Evolutionary conservation across 306 rosid genomes (phyloP), one percentile per base, ranked within the genome.

Genomic region (Vigna unguiculata): DNA sequence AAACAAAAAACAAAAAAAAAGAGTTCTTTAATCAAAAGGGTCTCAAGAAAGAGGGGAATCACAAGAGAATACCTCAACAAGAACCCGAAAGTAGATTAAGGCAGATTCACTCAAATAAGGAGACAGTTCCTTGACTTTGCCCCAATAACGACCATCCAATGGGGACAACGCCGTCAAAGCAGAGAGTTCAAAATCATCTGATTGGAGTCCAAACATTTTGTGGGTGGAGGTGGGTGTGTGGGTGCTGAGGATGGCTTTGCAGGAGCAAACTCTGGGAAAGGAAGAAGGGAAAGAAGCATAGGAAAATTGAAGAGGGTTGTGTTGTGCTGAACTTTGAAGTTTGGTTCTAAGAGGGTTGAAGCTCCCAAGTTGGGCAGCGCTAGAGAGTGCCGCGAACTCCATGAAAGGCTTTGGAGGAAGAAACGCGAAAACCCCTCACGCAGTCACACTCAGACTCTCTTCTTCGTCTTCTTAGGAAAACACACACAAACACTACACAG

Each of bases 121-220:
- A 80, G 88, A 79, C 80, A 90, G 76, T 55, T 90, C 91, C 83
- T 86, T 83, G 38, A 90, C 90, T 81, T 86, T 86, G 28, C 74
- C 74, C 88, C 93, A 81, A 66, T 88, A 90, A 17, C 96, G 96
- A 49, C 96, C 93, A 69, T 90, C 96, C 85, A 90, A 80, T 2
- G 96, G 96, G 16, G 96, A 90, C 72, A 90, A 36, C 69, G 96
- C 90, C 40, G 90, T 90, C 81, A 90, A 80, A 68, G 55, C 68
- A 46, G 91, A 90, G 41, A 83, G 80, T 73, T 83, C 85, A 13
- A 88, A 22, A 59, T 79, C 87, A 43, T 6, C 7, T 20, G 82
- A 82, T 67, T 24, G 71, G 48, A 76, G 58, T 46, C 38, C 63
- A 6, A 25, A 5, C 78, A 64, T 72, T 25, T 41, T 74, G 22